Conservation (phyloP, 1,284 basidiomycete species). For the Phlebopus sp. region DNA sequence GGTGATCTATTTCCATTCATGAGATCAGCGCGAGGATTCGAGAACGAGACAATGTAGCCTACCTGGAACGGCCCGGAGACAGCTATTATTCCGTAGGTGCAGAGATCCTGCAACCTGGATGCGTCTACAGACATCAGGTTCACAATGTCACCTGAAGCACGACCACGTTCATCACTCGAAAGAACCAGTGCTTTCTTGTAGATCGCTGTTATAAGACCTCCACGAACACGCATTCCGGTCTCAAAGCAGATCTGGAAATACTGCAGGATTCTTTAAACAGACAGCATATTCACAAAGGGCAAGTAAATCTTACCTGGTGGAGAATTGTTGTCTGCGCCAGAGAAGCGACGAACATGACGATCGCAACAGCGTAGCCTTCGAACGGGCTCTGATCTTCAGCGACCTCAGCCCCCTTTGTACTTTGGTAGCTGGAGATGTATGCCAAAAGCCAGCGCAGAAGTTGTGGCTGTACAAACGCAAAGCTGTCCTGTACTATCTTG, state of each 20-base stretch:
- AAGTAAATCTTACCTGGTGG: constrained; percentile 64
- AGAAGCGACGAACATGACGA: constrained; percentile 78
- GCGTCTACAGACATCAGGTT: constrained; percentile 92
- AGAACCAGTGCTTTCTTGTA: constrained; percentile 87
- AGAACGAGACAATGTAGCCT: constrained; percentile 6
- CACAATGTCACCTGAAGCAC: constrained; percentile 88
- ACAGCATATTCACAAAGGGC: background rate
- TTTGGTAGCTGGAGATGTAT: constrained; percentile 80
- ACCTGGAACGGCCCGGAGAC: constrained; percentile 73
- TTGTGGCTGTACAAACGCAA: constrained; percentile 89
- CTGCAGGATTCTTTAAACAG: constrained; percentile 31
- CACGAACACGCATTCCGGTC: constrained; percentile 90
- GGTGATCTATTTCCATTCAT: constrained; percentile 52
- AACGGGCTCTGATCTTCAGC: constrained; percentile 34
- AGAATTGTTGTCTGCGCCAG: constrained; percentile 79
- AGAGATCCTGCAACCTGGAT: constrained; percentile 83
- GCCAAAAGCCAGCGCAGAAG: constrained; percentile 77
- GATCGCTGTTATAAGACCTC: constrained; percentile 82
- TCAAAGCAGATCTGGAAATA: constrained; percentile 83
- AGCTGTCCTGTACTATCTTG: constrained; percentile 76
- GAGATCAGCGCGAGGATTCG: background rate
- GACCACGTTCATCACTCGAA: constrained; percentile 77
- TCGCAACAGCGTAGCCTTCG: constrained; percentile 75
- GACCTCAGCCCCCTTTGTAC: constrained; percentile 26
- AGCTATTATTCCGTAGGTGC: constrained; percentile 73